phyloP scores from a whole-genome alignment of 2,329 filamentous ascomycete species.

The Cladophialophora yegresii region DNA sequence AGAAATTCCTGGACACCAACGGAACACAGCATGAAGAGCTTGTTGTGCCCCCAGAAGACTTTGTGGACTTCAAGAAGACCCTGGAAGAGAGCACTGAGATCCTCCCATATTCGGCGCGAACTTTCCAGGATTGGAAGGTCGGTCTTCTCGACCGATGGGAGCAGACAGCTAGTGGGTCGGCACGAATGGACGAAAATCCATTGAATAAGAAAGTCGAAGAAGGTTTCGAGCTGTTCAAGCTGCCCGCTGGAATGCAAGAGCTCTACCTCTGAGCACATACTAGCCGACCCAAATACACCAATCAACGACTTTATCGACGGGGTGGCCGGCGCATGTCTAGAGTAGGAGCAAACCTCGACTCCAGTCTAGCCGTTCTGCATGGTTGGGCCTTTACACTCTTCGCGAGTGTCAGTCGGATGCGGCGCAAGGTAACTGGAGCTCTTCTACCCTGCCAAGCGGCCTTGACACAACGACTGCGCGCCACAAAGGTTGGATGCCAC shows the following conservation, averaged over 20 bases:
- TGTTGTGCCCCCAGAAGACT: constrained; percentile 40
- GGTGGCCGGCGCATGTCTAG: not conserved
- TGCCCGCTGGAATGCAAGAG: constrained; percentile 29
- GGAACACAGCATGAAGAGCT: constrained; percentile 53
- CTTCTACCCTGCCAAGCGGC: not conserved
- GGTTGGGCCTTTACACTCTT: not conserved
- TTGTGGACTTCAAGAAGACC: constrained; percentile 37
- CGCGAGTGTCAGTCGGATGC: not conserved
- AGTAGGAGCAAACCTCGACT: not conserved
- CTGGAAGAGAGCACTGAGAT: constrained; percentile 48
- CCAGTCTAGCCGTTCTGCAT: not conserved
- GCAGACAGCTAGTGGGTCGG: constrained; percentile 30
- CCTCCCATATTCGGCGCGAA: constrained; percentile 53
- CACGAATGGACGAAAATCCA: constrained; percentile 35
- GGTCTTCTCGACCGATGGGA: constrained; percentile 54
- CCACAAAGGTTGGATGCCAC: not conserved
- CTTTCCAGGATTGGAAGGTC: constrained; percentile 59
- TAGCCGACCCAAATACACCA: not conserved
- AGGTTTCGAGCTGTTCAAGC: constrained; percentile 31
- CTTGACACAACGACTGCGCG: not conserved
- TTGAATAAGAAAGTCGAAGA: constrained; percentile 33
- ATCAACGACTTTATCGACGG: not conserved
- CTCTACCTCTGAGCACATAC: constrained; percentile 23
- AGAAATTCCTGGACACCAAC: constrained; percentile 43
- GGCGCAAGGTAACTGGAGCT: not conserved